Evolutionary conservation across 768 basidiomycete species (phyloP).

Genomic region (Melanogaster broomeanus): DNA sequence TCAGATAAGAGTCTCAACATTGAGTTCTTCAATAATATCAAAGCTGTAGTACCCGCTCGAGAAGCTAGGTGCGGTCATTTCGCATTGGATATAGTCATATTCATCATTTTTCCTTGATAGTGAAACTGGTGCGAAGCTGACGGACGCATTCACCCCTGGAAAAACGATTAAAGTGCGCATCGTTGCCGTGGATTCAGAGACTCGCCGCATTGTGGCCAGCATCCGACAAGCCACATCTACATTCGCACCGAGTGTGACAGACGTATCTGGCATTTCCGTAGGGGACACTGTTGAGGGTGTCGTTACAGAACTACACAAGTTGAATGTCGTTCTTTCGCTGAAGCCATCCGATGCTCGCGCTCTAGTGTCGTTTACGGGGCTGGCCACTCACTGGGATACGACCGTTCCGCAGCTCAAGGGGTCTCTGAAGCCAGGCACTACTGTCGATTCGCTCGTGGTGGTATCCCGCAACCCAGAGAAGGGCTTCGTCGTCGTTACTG

Average conservation of each 20-base stretch:
- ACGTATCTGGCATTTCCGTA: constrained; percentile 76
- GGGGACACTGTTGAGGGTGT: constrained; percentile 71
- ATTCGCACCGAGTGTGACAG: constrained; percentile 48
- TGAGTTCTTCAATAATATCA: constrained; percentile 88
- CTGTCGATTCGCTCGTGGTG: constrained; percentile 78
- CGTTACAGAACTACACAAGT: constrained; percentile 81
- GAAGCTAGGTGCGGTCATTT: constrained; percentile 71
- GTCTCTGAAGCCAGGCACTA: constrained; percentile 66
- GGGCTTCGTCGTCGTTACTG: constrained; percentile 83
- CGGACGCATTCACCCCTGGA: constrained; percentile 72
- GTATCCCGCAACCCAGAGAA: constrained; percentile 87
- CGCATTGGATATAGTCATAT: not conserved
- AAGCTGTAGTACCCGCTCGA: constrained; percentile 75
- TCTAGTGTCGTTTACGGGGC: constrained; percentile 82
- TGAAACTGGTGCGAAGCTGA: constrained; percentile 60
- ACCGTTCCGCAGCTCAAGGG: constrained; percentile 65
- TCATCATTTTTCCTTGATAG: constrained; percentile 39
- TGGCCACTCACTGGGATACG: constrained; percentile 78
- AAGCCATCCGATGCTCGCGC: constrained; percentile 71
- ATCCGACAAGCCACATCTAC: constrained; percentile 74
- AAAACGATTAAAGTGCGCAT: constrained; percentile 86
- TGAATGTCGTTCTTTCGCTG: constrained; percentile 77
- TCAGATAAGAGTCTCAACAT: constrained; percentile 78
- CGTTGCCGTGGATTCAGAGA: constrained; percentile 57
- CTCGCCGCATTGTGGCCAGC: constrained; percentile 75